A percentile compares a stretch with the other conserved stretches of the same genome.
Evolutionary conservation across 306 rosid genomes (phyloP).

Genomic region (Fagus sylvatica): DNA sequence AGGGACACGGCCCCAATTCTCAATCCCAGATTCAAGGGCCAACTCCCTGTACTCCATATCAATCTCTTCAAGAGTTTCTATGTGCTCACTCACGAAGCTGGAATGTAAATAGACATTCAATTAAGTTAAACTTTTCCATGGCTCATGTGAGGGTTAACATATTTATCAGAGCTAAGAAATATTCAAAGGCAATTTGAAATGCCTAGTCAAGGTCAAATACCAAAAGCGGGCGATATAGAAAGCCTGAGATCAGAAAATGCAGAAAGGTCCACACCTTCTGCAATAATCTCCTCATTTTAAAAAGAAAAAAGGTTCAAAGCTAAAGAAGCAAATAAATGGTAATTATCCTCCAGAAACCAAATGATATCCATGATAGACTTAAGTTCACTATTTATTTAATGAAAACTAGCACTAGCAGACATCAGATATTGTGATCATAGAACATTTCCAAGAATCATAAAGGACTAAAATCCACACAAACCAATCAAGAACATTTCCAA

Average conservation of each 20-base stretch:
- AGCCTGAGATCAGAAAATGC: not conserved
- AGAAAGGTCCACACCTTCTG: not conserved
- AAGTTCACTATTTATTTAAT: not conserved
- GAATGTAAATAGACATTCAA: constrained; percentile 1
- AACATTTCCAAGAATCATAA: not conserved
- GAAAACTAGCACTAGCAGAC: not conserved
- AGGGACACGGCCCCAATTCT: constrained; percentile 98
- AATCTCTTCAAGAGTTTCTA: constrained; percentile 97
- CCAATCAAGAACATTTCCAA: not conserved
- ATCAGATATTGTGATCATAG: not conserved
- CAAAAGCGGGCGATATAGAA: not conserved
- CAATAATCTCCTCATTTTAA: not conserved
- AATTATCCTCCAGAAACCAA: not conserved
- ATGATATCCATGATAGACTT: not conserved
- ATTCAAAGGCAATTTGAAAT: not conserved
- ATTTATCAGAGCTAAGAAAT: not conserved
- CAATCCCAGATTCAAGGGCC: constrained; percentile 91
- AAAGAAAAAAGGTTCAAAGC: not conserved
- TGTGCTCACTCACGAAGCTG: constrained; percentile 99
- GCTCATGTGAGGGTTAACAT: not conserved
- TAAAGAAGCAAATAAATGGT: not conserved
- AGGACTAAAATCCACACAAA: not conserved
- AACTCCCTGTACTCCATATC: constrained; percentile 92
- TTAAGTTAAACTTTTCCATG: not conserved
- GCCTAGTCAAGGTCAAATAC: not conserved